Conservation (phyloP, 169 alveolate species). For the Plasmodium reichenowi region DNA sequence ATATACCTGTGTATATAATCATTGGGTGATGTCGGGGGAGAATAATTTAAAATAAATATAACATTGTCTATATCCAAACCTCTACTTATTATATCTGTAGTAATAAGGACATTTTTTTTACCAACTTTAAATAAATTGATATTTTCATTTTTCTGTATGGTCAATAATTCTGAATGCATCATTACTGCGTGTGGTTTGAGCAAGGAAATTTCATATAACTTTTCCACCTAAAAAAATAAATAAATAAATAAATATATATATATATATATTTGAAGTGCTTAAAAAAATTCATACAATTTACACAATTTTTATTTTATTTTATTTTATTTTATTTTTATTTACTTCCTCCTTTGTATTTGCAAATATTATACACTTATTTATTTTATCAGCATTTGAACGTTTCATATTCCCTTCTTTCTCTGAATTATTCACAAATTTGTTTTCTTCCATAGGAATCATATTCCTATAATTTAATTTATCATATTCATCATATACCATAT, state of each 20-base stretch:
- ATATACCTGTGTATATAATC: slow-evolving; percentile 68
- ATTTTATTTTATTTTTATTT: background rate
- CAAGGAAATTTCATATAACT: slow-evolving; percentile 42
- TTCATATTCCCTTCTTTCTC: background rate
- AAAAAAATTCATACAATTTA: background rate
- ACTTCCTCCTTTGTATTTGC: slow-evolving; percentile 67
- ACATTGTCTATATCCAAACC: slow-evolving; percentile 71
- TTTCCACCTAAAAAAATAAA: slow-evolving; percentile 38
- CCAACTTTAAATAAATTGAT: slow-evolving; percentile 63
- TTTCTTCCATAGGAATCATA: slow-evolving; percentile 4
- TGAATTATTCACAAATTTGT: background rate
- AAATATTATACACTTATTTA: slow-evolving; percentile 65
- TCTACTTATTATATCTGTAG: slow-evolving; percentile 73
- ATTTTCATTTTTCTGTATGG: slow-evolving; percentile 64
- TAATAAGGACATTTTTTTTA: slow-evolving; percentile 44
- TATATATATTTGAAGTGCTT: background rate
- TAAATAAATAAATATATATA: background rate
- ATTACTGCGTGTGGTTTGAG: slow-evolving; percentile 66
- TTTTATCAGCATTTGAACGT: slow-evolving; percentile 28
- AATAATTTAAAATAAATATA: slow-evolving; percentile 46
- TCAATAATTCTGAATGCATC: slow-evolving; percentile 61
- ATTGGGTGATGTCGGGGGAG: slow-evolving; percentile 74
- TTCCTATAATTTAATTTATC: background rate
- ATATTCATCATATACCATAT: background rate
- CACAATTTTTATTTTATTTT: background rate